Conservation (phyloP, 345 rosid genomes). For the Carallia pectinifolia region DNA sequence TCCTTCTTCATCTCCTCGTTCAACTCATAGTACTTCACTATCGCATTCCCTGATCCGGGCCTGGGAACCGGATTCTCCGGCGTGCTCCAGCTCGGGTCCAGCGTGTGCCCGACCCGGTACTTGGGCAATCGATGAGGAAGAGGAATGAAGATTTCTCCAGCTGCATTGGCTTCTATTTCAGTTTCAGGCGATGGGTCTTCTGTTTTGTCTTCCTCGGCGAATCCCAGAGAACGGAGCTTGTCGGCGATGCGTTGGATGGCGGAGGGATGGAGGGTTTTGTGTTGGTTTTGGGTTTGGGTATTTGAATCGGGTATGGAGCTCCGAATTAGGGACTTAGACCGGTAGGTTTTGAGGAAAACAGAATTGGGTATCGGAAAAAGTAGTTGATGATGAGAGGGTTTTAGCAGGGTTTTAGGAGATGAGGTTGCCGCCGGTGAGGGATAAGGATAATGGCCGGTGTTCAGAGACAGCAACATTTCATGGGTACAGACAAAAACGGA, state of each 20-base stretch:
- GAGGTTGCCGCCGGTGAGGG: not conserved
- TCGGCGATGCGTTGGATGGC: constrained; percentile 90
- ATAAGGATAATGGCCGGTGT: not conserved
- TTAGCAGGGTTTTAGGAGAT: not conserved
- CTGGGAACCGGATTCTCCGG: constrained; percentile 80
- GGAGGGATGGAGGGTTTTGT: constrained; percentile 50
- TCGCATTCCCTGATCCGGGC: constrained; percentile 70
- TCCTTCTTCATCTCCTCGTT: constrained; percentile 50
- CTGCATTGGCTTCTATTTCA: constrained; percentile 11
- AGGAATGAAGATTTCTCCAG: constrained; percentile 86
- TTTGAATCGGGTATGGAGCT: not conserved
- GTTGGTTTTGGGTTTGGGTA: not conserved
- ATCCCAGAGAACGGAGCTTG: constrained; percentile 89
- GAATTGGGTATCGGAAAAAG: not conserved
- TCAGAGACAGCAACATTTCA: constrained; percentile 10
- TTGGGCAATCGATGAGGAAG: constrained; percentile 59
- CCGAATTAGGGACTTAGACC: not conserved
- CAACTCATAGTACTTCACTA: constrained; percentile 56
- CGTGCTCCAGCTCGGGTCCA: constrained; percentile 92
- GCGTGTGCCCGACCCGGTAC: constrained; percentile 82
- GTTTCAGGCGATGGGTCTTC: not conserved
- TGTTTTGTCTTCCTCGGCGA: constrained; percentile 40
- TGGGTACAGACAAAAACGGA: not conserved
- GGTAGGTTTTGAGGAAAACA: constrained; percentile 2
- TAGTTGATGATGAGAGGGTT: not conserved